A percentile compares a stretch with the other conserved stretches of the same genome.
Evolutionary conservation across 441 rosid species (phyloP).

Genomic region (Populus hybrid): DNA sequence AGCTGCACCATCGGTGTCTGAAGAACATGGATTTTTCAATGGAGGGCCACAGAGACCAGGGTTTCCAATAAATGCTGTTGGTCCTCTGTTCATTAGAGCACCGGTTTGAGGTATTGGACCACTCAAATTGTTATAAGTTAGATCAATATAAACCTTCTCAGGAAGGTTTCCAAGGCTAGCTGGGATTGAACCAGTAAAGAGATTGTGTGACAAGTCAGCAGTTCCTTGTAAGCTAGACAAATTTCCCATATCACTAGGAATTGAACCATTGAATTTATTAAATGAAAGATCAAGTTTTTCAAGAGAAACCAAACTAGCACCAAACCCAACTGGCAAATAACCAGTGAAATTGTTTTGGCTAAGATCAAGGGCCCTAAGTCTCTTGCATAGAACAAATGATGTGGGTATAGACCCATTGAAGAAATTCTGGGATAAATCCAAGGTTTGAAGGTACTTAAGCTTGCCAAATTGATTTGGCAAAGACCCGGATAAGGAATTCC

Average conservation of each 20-base stretch:
- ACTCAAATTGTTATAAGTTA: conserved; percentile 78
- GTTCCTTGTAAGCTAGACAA: conserved; percentile 90
- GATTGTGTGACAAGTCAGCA: conserved; percentile 89
- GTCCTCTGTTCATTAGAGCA: conserved; percentile 89
- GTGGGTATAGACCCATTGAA: conserved; percentile 70
- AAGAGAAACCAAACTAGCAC: conserved; percentile 55
- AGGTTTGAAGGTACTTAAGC: conserved; percentile 68
- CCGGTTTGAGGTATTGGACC: conserved; percentile 97
- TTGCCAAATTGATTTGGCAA: conserved; percentile 64
- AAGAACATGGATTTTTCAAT: conserved; percentile 66
- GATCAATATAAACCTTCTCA: conserved; percentile 92
- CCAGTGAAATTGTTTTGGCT: conserved; percentile 77
- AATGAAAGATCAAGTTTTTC: conserved; percentile 78
- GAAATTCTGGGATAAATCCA: conserved; percentile 84
- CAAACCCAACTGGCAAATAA: conserved; percentile 66
- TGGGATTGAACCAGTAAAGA: conserved; percentile 71
- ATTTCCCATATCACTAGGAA: conserved; percentile 71
- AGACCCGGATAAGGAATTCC: conserved; percentile 76
- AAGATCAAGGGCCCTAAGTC: conserved; percentile 71
- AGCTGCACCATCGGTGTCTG: conserved; percentile 38
- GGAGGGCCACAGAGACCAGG: conserved; percentile 89
- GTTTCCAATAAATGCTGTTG: conserved; percentile 88
- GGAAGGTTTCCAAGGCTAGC: conserved; percentile 81
- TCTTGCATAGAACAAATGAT: conserved; percentile 72
- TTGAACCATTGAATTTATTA: conserved; percentile 64